A percentile compares a stretch with the other conserved stretches of the same genome.
These are phyloP conservation scores for Mycena metata DNA, from an alignment of 768 basidiomycete species.

Conservation along the genomic window DNA sequence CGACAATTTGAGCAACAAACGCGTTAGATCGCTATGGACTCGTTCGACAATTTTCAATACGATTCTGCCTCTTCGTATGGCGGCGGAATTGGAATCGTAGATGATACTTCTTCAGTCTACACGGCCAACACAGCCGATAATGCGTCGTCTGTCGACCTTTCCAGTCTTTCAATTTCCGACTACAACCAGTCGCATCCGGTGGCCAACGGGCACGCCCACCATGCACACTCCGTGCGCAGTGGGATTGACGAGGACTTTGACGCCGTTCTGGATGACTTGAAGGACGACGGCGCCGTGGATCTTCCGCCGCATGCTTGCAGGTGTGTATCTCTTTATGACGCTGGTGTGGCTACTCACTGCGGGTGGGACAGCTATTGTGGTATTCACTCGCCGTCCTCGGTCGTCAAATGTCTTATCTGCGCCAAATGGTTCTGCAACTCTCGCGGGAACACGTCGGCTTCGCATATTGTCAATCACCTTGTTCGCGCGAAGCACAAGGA, in stretches of 20 bases:
- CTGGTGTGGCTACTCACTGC: slow-evolving; percentile 32
- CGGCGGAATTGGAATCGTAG: slow-evolving; percentile 73
- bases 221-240: slow-evolving; percentile 47
- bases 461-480: slow-evolving; percentile 98
- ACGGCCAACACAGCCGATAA: slow-evolving; percentile 77
- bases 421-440: slow-evolving; percentile 99
- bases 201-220: slow-evolving; percentile 56
- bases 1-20: too few relatives aligned
- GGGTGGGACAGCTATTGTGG: slow-evolving; percentile 87
- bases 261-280: slow-evolving; percentile 89
- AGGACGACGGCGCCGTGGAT: slow-evolving; percentile 83
- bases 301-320: slow-evolving; percentile 96
- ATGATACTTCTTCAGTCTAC: slow-evolving; percentile 87
- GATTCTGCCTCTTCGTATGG: slow-evolving; percentile 88
- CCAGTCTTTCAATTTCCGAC: slow-evolving; percentile 76
- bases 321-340: slow-evolving; percentile 58
- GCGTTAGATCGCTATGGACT: slow-evolving; percentile 62
- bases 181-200: slow-evolving; percentile 58
- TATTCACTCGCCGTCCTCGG: slow-evolving; percentile 96
- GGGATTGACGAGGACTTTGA: slow-evolving; percentile 88
- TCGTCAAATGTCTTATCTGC: slow-evolving; percentile 94
- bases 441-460: slow-evolving; percentile 96
- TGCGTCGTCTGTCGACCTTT: slow-evolving; percentile 74
- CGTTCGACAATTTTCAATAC: slow-evolving; percentile 89
- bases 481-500: slow-evolving; percentile 99